Evolutionary conservation across 2,329 filamentous ascomycete species (phyloP), one percentile per base, ranked within the genome.

Genomic region (Botrytis sinoallii): DNA sequence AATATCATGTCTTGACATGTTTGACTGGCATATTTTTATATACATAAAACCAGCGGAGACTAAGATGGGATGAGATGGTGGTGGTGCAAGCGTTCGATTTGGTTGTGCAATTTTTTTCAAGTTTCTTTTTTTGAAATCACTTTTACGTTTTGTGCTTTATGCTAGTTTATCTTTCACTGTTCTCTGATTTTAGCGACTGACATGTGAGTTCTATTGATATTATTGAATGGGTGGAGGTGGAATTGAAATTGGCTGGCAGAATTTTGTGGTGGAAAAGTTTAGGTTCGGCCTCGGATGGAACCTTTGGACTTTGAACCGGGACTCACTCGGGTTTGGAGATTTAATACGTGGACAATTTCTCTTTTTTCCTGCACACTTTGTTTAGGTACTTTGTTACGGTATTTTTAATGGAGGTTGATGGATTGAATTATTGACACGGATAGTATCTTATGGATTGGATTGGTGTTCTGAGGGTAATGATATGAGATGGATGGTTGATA

Each of bases 391-490:
- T n/a, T n/a, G 1, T 40, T 29, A 14, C 16, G 29, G 8, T 14
- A 40, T 67, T n/a, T 40, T 40, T 52, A 55, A 55, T 35, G 46
- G 5, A 18, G 44, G 46, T n/a, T 55, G 46, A 35, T 40, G 32
- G 35, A 14, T 48, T 55, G 46, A 25, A 55, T 40, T 40, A 40
- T 67, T 55, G 32, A 14, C n/a, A 55, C 25, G 7, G 32, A 46
- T 65, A 44, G 9, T 22, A 46, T 48, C 18, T 42, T 32, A 18
- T n/a, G 32, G 20, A 12, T 29, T 40, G 22, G 12, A 16, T 29
- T 55, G 65, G 65, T 55, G 46, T 67, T 40, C 18, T 48, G 46
- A 67, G 4, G 46, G 25, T 67, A 40, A 67, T 67, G 64, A 66
- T 9, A 38, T 6, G 32, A 60, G 10, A 35, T 60, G 57, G 32